Percentiles rank a stretch among this genome's conserved stretches.
These are phyloP conservation scores for Fagopyrum homotropicum DNA, from an alignment of 148 eudicot genomes.

Conservation along the genomic window DNA sequence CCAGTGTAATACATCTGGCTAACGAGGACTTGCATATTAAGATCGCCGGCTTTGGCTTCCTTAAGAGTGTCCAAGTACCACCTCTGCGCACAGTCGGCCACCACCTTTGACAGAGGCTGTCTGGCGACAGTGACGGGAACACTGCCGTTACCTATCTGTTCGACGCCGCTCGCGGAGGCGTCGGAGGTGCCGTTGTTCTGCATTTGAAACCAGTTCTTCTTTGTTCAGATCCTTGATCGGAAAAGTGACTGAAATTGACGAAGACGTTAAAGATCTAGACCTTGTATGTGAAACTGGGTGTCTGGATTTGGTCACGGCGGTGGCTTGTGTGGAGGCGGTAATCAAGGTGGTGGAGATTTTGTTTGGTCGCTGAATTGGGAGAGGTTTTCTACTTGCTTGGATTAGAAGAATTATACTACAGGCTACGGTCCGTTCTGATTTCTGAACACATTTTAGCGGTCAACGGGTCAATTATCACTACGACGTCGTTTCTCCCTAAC, in stretches of 20 bases:
- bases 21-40: conserved; percentile 71
- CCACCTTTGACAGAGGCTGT: conserved; percentile 52
- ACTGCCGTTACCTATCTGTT: conserved; percentile 10
- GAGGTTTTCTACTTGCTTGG: conserved; percentile 1
- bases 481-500: conserved; percentile 2
- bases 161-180: conserved; percentile 14
- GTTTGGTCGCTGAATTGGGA: conserved; percentile 10
- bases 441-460: not conserved
- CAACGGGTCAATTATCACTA: not conserved
- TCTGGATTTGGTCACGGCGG: not conserved
- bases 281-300: not conserved
- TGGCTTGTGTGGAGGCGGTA: not conserved
- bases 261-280: not conserved
- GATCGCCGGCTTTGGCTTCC: conserved; percentile 65
- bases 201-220: conserved; percentile 13
- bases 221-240: not conserved
- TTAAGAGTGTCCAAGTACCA: conserved; percentile 68
- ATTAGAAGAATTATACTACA: not conserved
- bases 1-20: conserved; percentile 74
- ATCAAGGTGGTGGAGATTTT: not conserved
- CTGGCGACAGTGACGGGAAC: conserved; percentile 16
- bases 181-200: conserved; percentile 21
- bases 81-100: conserved; percentile 54
- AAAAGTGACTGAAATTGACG: not conserved
- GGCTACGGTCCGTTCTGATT: not conserved